These are phyloP conservation scores for Septoria petroselini DNA, from an alignment of 2,329 filamentous ascomycete species.

Conservation along the genomic window DNA sequence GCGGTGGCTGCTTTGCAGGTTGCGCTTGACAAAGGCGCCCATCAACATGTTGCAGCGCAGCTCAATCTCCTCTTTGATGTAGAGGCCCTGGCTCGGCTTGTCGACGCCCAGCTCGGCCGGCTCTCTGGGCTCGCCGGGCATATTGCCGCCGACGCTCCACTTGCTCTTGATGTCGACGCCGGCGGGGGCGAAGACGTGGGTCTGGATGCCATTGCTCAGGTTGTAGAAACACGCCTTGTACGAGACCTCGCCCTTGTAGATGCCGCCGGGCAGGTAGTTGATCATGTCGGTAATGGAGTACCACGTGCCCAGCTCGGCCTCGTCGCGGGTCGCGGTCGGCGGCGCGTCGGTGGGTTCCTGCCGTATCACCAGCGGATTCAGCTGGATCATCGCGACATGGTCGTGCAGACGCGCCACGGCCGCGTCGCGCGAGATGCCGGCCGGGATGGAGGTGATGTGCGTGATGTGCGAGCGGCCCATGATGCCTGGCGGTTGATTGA, in stretches of 20 bases:
- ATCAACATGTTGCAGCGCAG: constrained; percentile 77
- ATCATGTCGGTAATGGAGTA: constrained; percentile 77
- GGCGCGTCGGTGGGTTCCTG: constrained; percentile 67
- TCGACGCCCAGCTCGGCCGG: constrained; percentile 61
- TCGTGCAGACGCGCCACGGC: constrained; percentile 73
- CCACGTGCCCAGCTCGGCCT: constrained; percentile 66
- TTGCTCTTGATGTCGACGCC: constrained; percentile 74
- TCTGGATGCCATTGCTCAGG: constrained; percentile 68
- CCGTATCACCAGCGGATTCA: constrained; percentile 78
- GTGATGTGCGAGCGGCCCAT: constrained; percentile 56
- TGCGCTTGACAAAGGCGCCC: constrained; percentile 75
- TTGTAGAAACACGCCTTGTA: constrained; percentile 82
- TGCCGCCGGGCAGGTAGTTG: constrained; percentile 66
- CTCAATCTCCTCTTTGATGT: constrained; percentile 80
- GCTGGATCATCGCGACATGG: constrained; percentile 79
- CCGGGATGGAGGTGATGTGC: constrained; percentile 72
- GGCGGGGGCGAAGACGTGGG: constrained; percentile 78
- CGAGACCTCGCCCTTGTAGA: constrained; percentile 63
- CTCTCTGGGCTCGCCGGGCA: constrained; percentile 66
- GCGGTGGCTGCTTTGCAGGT: constrained; percentile 71
- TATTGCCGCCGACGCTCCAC: constrained; percentile 77
- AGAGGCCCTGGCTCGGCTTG: constrained; percentile 64
- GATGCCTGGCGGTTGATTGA: background rate
- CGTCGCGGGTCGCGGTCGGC: constrained; percentile 63
- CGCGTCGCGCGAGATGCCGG: constrained; percentile 63